These are phyloP conservation scores for Cornus suecica DNA, from an alignment of 148 eudicot species.

Conservation along the genomic window DNA sequence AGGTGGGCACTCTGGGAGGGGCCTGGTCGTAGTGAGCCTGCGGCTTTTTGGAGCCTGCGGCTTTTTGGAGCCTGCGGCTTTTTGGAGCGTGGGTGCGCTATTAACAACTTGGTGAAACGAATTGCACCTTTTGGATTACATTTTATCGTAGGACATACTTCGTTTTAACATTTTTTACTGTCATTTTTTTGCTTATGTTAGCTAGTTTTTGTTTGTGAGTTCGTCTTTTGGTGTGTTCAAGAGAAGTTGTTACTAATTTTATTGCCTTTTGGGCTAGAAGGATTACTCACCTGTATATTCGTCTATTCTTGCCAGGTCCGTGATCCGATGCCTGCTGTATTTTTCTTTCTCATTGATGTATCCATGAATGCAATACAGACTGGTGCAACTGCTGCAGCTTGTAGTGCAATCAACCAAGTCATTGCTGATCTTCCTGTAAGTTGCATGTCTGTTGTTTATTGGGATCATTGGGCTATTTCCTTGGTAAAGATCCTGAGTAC, in stretches of 20 bases:
- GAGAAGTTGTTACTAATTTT: not conserved
- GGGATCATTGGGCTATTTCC: not conserved
- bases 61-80: too few relatives aligned
- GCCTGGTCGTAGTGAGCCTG: too few relatives aligned
- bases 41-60: too few relatives aligned
- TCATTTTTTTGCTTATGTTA: not conserved
- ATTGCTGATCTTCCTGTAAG: slow-evolving; percentile 95
- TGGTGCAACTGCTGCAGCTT: slow-evolving; percentile 97
- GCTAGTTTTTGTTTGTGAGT: not conserved
- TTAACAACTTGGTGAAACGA: not conserved
- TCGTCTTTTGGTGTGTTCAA: not conserved
- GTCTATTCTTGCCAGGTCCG: slow-evolving; percentile 61
- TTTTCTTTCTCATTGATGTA: slow-evolving; percentile 91
- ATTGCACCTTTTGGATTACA: not conserved
- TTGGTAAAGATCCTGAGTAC: not conserved
- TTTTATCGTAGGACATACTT: not conserved
- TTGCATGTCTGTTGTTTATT: slow-evolving; percentile 15
- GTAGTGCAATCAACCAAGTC: slow-evolving; percentile 94
- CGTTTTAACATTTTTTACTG: not conserved
- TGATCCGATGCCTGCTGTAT: slow-evolving; percentile 96
- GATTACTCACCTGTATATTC: not conserved
- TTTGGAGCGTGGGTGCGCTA: too few relatives aligned
- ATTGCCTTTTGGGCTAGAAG: not conserved
- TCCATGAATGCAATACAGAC: slow-evolving; percentile 91
- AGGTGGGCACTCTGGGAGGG: too few relatives aligned